Percentiles rank a stretch among this genome's conserved stretches.
Conservation (phyloP, 352 stramenopile genomes). For the Globisporangium alternatum region DNA sequence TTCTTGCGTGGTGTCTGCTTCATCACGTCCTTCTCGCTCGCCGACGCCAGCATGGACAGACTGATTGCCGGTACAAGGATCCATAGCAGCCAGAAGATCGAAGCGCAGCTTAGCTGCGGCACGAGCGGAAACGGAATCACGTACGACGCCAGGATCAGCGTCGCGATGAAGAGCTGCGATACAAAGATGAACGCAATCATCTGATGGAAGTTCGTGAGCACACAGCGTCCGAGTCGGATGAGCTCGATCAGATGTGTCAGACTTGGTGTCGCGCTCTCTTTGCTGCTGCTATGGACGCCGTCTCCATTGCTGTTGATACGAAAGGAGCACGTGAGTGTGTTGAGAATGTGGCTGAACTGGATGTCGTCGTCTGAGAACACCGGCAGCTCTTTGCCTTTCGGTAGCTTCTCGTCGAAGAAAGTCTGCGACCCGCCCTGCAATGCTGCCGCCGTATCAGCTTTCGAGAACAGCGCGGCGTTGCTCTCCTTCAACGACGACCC, state of each 20-base stretch:
- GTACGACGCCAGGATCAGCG: slow-evolving; percentile 65
- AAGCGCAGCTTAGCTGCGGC: slow-evolving; percentile 66
- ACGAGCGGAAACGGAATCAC: slow-evolving; percentile 73
- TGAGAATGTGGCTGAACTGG: slow-evolving; percentile 81
- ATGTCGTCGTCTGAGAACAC: slow-evolving; percentile 72
- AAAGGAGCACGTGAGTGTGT: slow-evolving; percentile 78
- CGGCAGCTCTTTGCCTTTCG: slow-evolving; percentile 49
- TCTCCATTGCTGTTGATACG: slow-evolving; percentile 38
- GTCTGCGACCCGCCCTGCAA: slow-evolving; percentile 63
- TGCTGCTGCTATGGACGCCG: slow-evolving; percentile 16
- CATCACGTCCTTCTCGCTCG: slow-evolving; percentile 72
- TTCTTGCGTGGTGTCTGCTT: slow-evolving; percentile 86
- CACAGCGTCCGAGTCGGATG: slow-evolving; percentile 67
- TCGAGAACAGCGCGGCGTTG: slow-evolving; percentile 76
- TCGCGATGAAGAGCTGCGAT: slow-evolving; percentile 78
- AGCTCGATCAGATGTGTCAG: slow-evolving; percentile 77
- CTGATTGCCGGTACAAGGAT: slow-evolving; percentile 70
- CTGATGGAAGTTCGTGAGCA: slow-evolving; percentile 85
- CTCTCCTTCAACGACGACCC: slow-evolving; percentile 72
- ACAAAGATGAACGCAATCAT: slow-evolving; percentile 86
- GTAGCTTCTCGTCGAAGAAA: slow-evolving; percentile 69
- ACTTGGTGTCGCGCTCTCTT: slow-evolving; percentile 34
- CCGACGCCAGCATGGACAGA: slow-evolving; percentile 74
- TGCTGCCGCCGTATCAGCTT: slow-evolving; percentile 67
- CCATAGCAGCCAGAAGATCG: slow-evolving; percentile 85